Base-by-base conservation (phyloP, 495 filamentous ascomycete species). In the Annulohypoxylon bovei region DNA sequence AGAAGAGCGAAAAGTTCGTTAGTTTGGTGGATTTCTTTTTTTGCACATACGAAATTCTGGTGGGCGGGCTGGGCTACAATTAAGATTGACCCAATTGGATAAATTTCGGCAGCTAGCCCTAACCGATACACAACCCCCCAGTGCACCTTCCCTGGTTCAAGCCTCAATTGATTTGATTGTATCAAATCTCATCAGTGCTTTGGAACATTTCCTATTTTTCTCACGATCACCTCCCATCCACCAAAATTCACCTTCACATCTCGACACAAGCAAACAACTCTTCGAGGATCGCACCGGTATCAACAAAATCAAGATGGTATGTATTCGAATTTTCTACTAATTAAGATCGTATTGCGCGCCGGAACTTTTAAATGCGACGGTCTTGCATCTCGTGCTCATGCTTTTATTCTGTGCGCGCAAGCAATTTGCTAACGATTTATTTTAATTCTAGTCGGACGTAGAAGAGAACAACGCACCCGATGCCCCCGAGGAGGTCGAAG, bases 401-500 rank as follows among this genome's bases (percentile, higher is more conserved):
- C 40, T 68, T 40, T 40, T 3, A 57, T 66, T 64, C 20, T 71
- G 68, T 63, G 69, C 59, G 68, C 65, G 65, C 50, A 42, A 62
- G 11, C 40, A 35, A 42, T 23, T 56, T 46, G 25, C 67, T 74
- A 62, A 75, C 61, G 12, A 42, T 1, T 56, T 49, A 9, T 60
- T 42, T n/a, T 56, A 44, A 65, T 8, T 74, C 7, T 75, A 87
- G 86, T 88, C 86, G 84, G 86, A 88, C 83, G 85, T 83, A 87
- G 86, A 88, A 87, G 94, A 97, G 91, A 93, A 88, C 83, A 86
- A 83, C 80, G 89, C 89, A 76, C 90, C 90, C 81, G 89, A 87
- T 60, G 88, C 88, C 75, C 88, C 90, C 80, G 90, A 94, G 78
- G 93, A 97, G 84, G 94, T 97, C 79, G 93, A 97, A 84, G 92